Evolutionary conservation across 75 land plant species (phyloP).

Genomic region (Selaginella tamariscina): DNA sequence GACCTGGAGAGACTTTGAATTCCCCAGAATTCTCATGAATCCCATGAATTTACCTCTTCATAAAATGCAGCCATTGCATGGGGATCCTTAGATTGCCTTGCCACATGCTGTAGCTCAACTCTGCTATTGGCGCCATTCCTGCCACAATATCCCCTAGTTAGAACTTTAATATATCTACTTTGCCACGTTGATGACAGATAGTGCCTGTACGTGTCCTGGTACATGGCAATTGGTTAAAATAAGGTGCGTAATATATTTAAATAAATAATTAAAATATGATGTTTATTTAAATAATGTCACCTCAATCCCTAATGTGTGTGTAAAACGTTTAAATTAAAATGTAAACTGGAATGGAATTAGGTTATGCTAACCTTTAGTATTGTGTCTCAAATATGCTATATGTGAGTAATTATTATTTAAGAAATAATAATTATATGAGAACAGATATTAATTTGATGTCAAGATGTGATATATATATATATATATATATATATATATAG

Average conservation of each 20-base stretch:
- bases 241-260: not conserved
- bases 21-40: not conserved
- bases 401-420: too few relatives aligned
- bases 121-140: not conserved
- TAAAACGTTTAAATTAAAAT: too few relatives aligned
- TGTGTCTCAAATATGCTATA: too few relatives aligned
- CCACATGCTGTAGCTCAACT: not conserved
- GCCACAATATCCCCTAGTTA: too few relatives aligned
- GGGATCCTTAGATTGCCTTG: not conserved
- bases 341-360: too few relatives aligned
- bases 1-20: constrained; percentile 35
- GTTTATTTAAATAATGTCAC: not conserved
- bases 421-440: too few relatives aligned
- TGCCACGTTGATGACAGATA: not conserved
- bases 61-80: not conserved
- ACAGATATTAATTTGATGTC: too few relatives aligned
- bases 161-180: not conserved
- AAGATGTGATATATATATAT: too few relatives aligned
- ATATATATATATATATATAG: too few relatives aligned
- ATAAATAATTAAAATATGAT: not conserved
- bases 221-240: not conserved
- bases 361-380: too few relatives aligned
- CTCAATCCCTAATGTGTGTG: not conserved
- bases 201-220: not conserved
- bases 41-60: not conserved